Conservation (phyloP, 345 rosid species). For the Eucalyptus microcorys region DNA sequence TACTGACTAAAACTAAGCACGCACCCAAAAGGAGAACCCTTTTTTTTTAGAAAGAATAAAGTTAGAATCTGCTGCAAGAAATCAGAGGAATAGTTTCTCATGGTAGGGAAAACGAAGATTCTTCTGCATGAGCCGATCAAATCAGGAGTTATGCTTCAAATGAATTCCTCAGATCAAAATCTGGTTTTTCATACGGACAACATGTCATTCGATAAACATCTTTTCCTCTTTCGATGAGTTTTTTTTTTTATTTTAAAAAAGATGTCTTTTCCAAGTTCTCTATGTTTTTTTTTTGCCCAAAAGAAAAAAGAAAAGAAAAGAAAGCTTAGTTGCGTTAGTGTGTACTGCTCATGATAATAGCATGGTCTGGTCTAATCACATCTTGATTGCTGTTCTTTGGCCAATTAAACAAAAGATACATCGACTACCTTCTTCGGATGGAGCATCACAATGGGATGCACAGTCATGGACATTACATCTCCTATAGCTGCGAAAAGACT, state of each 20-base stretch:
- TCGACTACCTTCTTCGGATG: neutral
- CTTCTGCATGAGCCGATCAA: neutral
- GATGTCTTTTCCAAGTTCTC: neutral
- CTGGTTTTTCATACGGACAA: neutral
- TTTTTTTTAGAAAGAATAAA: neutral
- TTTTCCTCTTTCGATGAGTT: neutral
- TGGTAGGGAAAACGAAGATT: neutral
- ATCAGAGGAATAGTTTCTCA: neutral
- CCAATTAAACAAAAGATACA: neutral
- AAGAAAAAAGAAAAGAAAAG: neutral
- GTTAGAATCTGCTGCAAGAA: neutral
- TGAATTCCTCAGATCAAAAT: neutral
- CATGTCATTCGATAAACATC: neutral
- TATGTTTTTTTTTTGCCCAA: neutral
- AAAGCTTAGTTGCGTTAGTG: neutral
- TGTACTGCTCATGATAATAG: neutral
- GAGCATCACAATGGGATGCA: neutral
- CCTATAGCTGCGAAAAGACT: neutral
- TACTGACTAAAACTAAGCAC: neutral
- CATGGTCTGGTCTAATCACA: neutral
- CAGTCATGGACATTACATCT: neutral
- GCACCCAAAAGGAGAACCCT: neutral
- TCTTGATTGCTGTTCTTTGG: neutral
- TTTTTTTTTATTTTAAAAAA: neutral
- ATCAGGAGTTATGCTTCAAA: neutral